Percentiles rank a stretch among this genome's conserved stretches.
Conservation (phyloP, 805 yeast species). For the Blastobotrys mokoenaii region DNA sequence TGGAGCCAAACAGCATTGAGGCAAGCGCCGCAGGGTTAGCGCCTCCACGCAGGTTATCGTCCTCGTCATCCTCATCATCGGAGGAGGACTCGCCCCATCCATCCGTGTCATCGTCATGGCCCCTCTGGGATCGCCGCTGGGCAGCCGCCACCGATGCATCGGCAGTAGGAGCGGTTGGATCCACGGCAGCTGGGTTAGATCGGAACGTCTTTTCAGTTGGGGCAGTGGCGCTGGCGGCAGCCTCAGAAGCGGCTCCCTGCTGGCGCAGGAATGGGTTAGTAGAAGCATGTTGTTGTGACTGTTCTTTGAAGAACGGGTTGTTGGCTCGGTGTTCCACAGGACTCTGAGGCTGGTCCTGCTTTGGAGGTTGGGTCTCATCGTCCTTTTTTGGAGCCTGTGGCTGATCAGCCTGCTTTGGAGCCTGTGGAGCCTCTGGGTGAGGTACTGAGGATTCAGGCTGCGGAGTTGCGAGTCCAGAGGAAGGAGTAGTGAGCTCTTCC, state of each 20-base stretch:
- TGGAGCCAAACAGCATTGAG: constrained; percentile 34
- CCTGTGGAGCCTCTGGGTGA: not conserved
- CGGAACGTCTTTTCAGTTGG: constrained; percentile 3
- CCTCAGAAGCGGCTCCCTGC: constrained; percentile 10
- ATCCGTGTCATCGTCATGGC: constrained; percentile 28
- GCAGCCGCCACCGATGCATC: constrained; percentile 22
- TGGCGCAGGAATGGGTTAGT: constrained; percentile 19
- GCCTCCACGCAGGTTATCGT: constrained; percentile 24
- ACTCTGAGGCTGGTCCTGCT: not conserved
- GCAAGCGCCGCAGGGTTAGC: constrained; percentile 35
- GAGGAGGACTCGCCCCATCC: constrained; percentile 15
- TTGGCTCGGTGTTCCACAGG: constrained; percentile 6
- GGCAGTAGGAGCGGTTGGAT: constrained; percentile 12
- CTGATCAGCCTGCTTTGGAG: not conserved
- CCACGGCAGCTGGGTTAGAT: not conserved
- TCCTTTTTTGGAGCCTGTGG: not conserved
- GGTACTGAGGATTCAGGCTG: not conserved
- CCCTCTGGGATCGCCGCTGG: constrained; percentile 28
- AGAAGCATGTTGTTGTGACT: constrained; percentile 7
- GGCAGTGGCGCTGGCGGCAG: constrained; percentile 13
- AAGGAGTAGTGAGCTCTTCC: constrained; percentile 16
- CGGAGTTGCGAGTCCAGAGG: constrained; percentile 1
- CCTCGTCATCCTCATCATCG: constrained; percentile 28
- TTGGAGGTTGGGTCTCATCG: not conserved
- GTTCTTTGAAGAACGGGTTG: constrained; percentile 12